Conservation (phyloP, 1,284 basidiomycete genomes). For the Termitomyces sp. region DNA sequence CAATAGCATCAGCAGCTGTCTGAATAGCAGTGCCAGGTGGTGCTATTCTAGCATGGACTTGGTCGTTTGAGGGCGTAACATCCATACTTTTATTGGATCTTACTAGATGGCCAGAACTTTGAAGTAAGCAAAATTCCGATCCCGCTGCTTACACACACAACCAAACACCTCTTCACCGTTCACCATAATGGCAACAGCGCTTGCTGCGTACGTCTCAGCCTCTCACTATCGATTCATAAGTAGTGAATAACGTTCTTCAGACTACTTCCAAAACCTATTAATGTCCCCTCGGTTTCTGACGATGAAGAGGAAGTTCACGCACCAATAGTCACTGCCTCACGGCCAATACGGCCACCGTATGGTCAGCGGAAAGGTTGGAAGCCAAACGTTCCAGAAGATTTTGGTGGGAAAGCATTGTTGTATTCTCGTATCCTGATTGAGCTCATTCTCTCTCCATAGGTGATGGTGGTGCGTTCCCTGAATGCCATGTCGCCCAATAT, state of each 20-base stretch:
- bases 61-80: neutral
- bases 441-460: slow-evolving; percentile 35
- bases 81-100: neutral
- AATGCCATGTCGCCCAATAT: slow-evolving; percentile 97
- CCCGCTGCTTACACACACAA: neutral
- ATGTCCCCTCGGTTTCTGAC: slow-evolving; percentile 49
- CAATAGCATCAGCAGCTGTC: slow-evolving; percentile 17
- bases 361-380: slow-evolving; percentile 86
- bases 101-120: neutral
- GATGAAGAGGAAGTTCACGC: slow-evolving; percentile 48
- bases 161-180: slow-evolving; percentile 9
- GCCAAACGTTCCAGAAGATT: slow-evolving; percentile 79
- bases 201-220: slow-evolving; percentile 47
- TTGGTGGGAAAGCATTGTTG: slow-evolving; percentile 46
- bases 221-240: neutral
- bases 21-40: slow-evolving; percentile 19
- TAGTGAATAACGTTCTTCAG: slow-evolving; percentile 26
- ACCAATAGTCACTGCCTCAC: slow-evolving; percentile 38
- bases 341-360: slow-evolving; percentile 69
- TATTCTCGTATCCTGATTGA: neutral
- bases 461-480: slow-evolving; percentile 94
- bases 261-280: slow-evolving; percentile 62
- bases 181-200: slow-evolving; percentile 45
- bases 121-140: too few relatives aligned
- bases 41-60: neutral